Base-by-base conservation (phyloP, 768 basidiomycete species). In the Suillus spraguei region DNA sequence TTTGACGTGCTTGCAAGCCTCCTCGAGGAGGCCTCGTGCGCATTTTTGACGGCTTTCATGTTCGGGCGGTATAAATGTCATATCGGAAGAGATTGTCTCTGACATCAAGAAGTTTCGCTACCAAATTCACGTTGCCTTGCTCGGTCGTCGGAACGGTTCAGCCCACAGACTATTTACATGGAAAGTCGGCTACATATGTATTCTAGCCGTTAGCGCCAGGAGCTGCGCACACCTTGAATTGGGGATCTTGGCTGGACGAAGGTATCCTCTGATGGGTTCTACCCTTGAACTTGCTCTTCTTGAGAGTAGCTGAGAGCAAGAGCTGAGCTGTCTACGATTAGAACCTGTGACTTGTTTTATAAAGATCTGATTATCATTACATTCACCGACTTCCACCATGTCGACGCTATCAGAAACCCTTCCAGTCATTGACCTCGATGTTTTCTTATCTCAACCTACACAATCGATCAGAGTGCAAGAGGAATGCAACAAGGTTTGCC, bases 371-470 rank as follows among this genome's bases (percentile, higher is more conserved):
- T 32, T 24, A 58, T 13, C 10, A 17, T 32, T 2, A 52, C 17
- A 41, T 20, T 58, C 24, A 11, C 39, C 28, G 3, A 41, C 11
- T 8, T 41, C 81, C 74, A 69, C 77, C 55, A 77, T 76, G 69
- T 73, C 83, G 59, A 75, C 79, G 59, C 82, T 82, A 68, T 80
- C 76, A 41, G 69, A 77, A 52, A 78, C 87, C 28, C 78, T 95
- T 17, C 93, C 93, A 0, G 79, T 93, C 67, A 79, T 95, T 72
- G 85, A 94, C 78, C 83, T 95, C 58, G 90, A 95, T 75, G 62
- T 91, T 61, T 94, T 91, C 68, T 80, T 85, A 36, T 76, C 81
- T 9, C 75, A 79, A 24, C 73, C 80, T 52, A 70, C 68, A 47
- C 72, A 79, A 53, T 84, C 87, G n/a, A 75, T 78, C 13, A 78